Evolutionary conservation across 805 yeast species (phyloP), one percentile per base, ranked within the genome.

Genomic region (Ogataea pini): DNA sequence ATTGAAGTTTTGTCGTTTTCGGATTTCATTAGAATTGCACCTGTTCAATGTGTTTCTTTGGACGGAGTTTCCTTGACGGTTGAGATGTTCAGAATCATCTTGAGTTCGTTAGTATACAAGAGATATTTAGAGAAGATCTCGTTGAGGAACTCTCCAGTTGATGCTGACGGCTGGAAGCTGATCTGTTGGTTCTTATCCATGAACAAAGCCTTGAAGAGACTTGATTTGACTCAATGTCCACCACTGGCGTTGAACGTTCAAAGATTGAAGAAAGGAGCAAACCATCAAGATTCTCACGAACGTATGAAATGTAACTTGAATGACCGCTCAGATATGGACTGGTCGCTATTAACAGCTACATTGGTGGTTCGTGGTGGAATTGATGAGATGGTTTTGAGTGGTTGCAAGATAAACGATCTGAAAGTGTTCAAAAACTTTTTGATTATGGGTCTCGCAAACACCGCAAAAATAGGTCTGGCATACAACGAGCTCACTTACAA

Each of bases 1-100:
- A 83, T 92, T 54, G 98, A 91, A 68, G 78, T 91, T 19, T 79
- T 88, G 51, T 83, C 97, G 3, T 89, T 92, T 65, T 81, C 95
- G 10, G 98, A 91, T 67, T 92, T 91, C 59, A 73, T 90, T 36
- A 72, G 96, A 34, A 83, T 90, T 48, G 94, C 92, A 0, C 96
- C 97, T 0, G 78, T 91, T 27, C 78, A 83, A 39, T 80, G 85
- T 51, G 69, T 92, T 3, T 76, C 86, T 0, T 75, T 92, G 48
- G 97, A 91, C 68, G 92, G 94, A 33, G 90, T 87, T 16, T 69
- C 78, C 5, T 67, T 92, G 46, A 78, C 91, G 1, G 75, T 78
- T 17, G 90, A 85, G 47, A 92, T 90, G 89, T 76, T 90, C 48
- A 75, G 82, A 56, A 80, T 85, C 19, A 64, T 92, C n/a, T 69